Evolutionary conservation across 495 filamentous ascomycete species (phyloP).

Genomic region (Physcia stellaris): DNA sequence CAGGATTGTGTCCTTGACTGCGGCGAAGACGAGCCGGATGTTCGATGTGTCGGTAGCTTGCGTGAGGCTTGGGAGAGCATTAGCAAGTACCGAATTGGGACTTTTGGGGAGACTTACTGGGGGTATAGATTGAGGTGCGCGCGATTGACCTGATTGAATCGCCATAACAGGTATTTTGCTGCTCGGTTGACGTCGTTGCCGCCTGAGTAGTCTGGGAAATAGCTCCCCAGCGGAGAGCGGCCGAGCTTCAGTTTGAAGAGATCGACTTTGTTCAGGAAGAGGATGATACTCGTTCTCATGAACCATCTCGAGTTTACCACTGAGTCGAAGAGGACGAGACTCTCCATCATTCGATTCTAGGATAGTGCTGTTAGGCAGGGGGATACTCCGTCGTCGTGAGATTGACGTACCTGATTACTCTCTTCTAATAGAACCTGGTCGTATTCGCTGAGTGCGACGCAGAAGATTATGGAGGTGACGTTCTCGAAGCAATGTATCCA

Average conservation of each 20-base stretch:
- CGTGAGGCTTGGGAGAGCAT: slow-evolving; percentile 53
- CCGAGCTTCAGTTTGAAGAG: slow-evolving; percentile 90
- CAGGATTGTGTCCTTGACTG: slow-evolving; percentile 96
- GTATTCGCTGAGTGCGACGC: slow-evolving; percentile 95
- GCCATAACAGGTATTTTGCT: slow-evolving; percentile 93
- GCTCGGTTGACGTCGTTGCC: slow-evolving; percentile 96
- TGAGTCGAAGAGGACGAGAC: slow-evolving; percentile 91
- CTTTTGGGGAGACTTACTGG: slow-evolving; percentile 53
- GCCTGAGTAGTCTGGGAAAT: slow-evolving; percentile 95
- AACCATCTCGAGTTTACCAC: slow-evolving; percentile 99
- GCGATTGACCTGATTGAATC: slow-evolving; percentile 96
- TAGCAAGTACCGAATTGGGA: slow-evolving; percentile 20
- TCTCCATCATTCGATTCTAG: slow-evolving; percentile 99
- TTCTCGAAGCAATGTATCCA: slow-evolving; percentile 99
- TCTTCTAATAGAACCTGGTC: slow-evolving; percentile 95
- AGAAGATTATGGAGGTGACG: slow-evolving; percentile 99
- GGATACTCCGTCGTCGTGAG: neutral
- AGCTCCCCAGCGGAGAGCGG: slow-evolving; percentile 76
- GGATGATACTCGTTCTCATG: slow-evolving; percentile 94
- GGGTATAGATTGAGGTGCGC: slow-evolving; percentile 94
- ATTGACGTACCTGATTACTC: slow-evolving; percentile 65
- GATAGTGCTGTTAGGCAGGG: slow-evolving; percentile 11
- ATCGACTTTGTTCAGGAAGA: slow-evolving; percentile 98
- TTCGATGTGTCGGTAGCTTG: slow-evolving; percentile 98
- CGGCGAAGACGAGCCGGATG: slow-evolving; percentile 92